phyloP scores from a whole-genome alignment of 441 rosid species.

The Theobroma grandiflorum region DNA sequence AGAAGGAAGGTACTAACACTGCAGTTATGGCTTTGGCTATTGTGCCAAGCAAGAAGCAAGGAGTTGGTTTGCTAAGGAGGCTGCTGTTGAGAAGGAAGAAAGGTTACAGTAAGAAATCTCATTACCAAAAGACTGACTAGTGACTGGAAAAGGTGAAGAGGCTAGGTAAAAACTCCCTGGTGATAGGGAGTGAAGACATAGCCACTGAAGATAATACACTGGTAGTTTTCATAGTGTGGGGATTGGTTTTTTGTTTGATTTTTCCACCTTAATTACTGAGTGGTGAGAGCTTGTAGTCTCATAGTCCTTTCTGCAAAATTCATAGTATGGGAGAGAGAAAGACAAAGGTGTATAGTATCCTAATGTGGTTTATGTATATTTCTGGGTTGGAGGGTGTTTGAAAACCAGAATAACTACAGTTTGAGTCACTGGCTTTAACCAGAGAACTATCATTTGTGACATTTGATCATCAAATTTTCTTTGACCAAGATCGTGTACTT shows the following conservation, averaged over 20 bases:
- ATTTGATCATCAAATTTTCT: slow-evolving; percentile 12
- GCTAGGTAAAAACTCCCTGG: slow-evolving; percentile 12
- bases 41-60: slow-evolving; percentile 62
- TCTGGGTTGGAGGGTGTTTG: not conserved
- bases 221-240: slow-evolving; percentile 12
- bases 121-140: slow-evolving; percentile 39
- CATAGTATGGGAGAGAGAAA: not conserved
- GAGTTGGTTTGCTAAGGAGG: slow-evolving; percentile 64
- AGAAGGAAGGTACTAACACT: slow-evolving; percentile 32
- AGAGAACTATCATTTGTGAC: not conserved
- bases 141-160: slow-evolving; percentile 19
- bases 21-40: slow-evolving; percentile 47
- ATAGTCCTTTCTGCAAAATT: not conserved
- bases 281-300: slow-evolving; percentile 15
- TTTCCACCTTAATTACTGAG: slow-evolving; percentile 12
- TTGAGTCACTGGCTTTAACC: slow-evolving; percentile 4
- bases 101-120: slow-evolving; percentile 57
- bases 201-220: not conserved
- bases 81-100: slow-evolving; percentile 76
- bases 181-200: not conserved
- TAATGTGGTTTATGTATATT: slow-evolving; percentile 1
- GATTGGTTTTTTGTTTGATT: slow-evolving; percentile 6
- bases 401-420: slow-evolving; percentile 18
- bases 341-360: slow-evolving; percentile 13
- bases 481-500: not conserved